These are phyloP conservation scores for Starmerella vitae DNA, from an alignment of 805 yeast species.

Conservation along the genomic window DNA sequence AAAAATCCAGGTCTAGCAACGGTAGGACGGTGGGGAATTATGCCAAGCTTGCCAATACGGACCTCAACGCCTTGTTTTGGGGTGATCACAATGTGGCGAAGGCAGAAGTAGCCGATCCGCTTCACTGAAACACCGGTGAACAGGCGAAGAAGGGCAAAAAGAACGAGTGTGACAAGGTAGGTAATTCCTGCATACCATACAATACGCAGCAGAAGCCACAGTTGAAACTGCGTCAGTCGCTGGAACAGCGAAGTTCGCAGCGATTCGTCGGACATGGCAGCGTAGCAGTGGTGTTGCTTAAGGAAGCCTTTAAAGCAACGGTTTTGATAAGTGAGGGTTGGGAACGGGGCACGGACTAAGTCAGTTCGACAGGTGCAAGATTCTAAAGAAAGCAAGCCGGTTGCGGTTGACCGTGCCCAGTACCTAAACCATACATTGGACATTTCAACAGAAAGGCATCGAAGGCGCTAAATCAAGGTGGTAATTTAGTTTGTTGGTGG, in stretches of 20 bases:
- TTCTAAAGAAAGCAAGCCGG: no score
- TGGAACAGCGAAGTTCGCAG: constrained; percentile 16
- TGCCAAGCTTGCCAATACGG: constrained; percentile 27
- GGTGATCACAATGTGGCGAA: constrained; percentile 27
- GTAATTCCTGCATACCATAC: constrained; percentile 15
- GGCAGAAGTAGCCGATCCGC: constrained; percentile 31
- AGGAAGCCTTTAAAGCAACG: no score
- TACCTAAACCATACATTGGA: no score
- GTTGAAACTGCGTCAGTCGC: constrained; percentile 19
- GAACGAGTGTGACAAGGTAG: constrained; percentile 27
- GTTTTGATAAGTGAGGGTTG: no score
- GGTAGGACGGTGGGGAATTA: constrained; percentile 30
- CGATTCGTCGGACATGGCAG: constrained; percentile 5
- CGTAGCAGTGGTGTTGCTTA: no score
- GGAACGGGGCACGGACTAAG: no score
- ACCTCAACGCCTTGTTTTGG: constrained; percentile 28
- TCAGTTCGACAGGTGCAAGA: not conserved
- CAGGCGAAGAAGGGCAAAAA: constrained; percentile 29
- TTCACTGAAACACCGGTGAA: constrained; percentile 32
- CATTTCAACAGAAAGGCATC: no score
- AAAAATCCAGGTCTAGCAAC: constrained; percentile 32
- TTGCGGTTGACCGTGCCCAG: no score
- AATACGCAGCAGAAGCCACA: constrained; percentile 19
- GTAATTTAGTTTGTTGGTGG: no score
- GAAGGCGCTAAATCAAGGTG: no score